Percentiles rank a stretch among this genome's conserved stretches.
Conservation (phyloP, 2,329 filamentous ascomycete species). For the Exophiala bonariae region DNA sequence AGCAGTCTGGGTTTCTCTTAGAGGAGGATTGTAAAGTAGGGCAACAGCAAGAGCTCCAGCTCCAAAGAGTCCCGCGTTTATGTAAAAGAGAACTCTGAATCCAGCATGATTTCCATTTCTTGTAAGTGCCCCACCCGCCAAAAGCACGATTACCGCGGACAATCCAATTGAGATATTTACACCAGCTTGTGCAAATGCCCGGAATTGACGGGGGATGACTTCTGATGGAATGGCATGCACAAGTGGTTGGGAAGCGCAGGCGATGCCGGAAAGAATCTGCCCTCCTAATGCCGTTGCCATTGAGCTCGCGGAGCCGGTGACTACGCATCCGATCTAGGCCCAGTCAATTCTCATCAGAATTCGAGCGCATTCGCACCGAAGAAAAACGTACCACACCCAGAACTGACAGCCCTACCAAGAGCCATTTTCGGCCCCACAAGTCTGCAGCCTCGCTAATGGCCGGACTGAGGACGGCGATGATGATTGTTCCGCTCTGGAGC, state of each 20-base stretch:
- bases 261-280: slow-evolving; percentile 3
- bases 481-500: not conserved
- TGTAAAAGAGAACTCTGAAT: slow-evolving; percentile 17
- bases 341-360: too few relatives aligned
- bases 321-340: not conserved
- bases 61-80: slow-evolving; percentile 9
- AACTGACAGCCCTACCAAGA: slow-evolving; percentile 7
- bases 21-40: slow-evolving; percentile 16
- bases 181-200: slow-evolving; percentile 14
- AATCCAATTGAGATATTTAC: slow-evolving; percentile 5
- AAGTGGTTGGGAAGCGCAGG: slow-evolving; percentile 13
- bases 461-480: slow-evolving; percentile 11
- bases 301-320: slow-evolving; percentile 10
- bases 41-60: slow-evolving; percentile 1
- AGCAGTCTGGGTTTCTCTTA: slow-evolving; percentile 8
- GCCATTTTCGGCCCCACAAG: slow-evolving; percentile 19
- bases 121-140: slow-evolving; percentile 11
- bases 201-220: slow-evolving; percentile 10
- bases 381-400: slow-evolving; percentile 15
- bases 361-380: too few relatives aligned
- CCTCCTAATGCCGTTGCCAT: slow-evolving; percentile 15
- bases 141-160: slow-evolving; percentile 8
- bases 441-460: slow-evolving; percentile 18
- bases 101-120: slow-evolving; percentile 2
- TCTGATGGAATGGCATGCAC: slow-evolving; percentile 20